phyloP scores from a whole-genome alignment of 1,284 basidiomycete genomes.

The Papiliotrema terrestris region DNA sequence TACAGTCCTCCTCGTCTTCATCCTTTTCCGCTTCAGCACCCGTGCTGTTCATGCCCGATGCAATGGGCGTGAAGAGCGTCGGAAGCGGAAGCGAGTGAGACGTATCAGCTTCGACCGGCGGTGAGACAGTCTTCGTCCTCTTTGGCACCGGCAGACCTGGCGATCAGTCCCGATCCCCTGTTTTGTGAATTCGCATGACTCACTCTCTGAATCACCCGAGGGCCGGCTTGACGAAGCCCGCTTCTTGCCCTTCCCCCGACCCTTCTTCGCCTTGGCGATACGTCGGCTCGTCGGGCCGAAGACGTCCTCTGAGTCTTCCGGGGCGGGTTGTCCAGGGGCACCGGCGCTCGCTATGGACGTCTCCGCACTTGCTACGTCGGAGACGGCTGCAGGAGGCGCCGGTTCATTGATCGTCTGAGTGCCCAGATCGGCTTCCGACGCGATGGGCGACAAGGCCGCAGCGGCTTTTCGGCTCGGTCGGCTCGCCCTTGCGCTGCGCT shows the following conservation, averaged over 20 bases:
- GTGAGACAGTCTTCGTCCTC: slow-evolving; percentile 1
- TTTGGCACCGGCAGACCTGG: slow-evolving; percentile 12
- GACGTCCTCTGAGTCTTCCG: slow-evolving; percentile 17
- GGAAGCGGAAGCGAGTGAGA: slow-evolving; percentile 4
- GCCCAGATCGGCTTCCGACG: background rate
- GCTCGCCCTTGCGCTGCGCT: background rate
- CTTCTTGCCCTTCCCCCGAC: slow-evolving; percentile 2
- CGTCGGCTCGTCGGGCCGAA: slow-evolving; percentile 24
- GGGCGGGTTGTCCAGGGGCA: background rate
- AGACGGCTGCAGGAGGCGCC: too few relatives aligned
- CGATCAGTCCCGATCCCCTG: background rate
- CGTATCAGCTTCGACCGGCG: slow-evolving; percentile 6
- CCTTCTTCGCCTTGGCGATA: slow-evolving; percentile 5
- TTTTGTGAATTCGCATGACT: background rate
- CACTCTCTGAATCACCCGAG: slow-evolving; percentile 1
- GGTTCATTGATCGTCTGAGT: too few relatives aligned
- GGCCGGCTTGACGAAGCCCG: background rate
- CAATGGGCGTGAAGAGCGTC: background rate
- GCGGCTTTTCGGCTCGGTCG: background rate
- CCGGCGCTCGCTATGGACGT: background rate
- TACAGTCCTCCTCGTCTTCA: slow-evolving; percentile 1
- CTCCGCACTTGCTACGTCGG: too few relatives aligned
- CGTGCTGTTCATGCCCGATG: background rate
- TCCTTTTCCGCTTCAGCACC: background rate
- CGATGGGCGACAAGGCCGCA: background rate